Evolutionary conservation across 306 rosid genomes (phyloP).

Genomic region (Lotus japonicus): DNA sequence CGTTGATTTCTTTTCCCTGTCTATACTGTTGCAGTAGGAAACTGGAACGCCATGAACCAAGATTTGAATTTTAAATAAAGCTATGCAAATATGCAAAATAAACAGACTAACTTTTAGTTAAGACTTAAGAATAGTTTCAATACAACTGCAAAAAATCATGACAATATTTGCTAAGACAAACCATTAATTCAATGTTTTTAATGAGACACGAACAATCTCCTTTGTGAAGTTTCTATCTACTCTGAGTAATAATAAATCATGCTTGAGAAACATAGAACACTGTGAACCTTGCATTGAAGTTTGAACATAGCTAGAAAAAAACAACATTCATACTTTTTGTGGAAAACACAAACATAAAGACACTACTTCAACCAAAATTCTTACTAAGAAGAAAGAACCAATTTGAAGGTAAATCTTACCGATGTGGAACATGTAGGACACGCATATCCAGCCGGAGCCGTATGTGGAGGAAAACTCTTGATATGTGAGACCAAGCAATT

Average conservation of each 20-base stretch:
- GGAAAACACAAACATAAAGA: neutral
- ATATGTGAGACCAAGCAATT: slow-evolving; percentile 83
- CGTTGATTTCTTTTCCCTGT: no score
- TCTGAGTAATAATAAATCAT: neutral
- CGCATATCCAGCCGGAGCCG: slow-evolving; percentile 96
- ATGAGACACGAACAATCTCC: neutral
- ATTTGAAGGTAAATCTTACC: slow-evolving; percentile 46
- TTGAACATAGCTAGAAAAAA: slow-evolving; percentile 4
- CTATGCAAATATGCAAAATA: no score
- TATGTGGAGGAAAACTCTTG: slow-evolving; percentile 89
- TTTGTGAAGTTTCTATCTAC: neutral
- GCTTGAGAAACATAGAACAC: slow-evolving; percentile 6
- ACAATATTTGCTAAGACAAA: no score
- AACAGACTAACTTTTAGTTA: no score
- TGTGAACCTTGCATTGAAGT: slow-evolving; percentile 6
- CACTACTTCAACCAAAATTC: neutral
- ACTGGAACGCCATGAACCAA: no score
- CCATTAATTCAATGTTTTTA: no score
- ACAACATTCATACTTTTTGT: neutral
- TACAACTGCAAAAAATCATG: no score
- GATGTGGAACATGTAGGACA: slow-evolving; percentile 89
- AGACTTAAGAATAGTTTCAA: no score
- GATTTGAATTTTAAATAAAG: no score
- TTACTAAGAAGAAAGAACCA: slow-evolving; percentile 6
- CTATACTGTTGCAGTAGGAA: no score